Conservation (phyloP, 345 rosid genomes). For the Lumnitzera littorea region DNA sequence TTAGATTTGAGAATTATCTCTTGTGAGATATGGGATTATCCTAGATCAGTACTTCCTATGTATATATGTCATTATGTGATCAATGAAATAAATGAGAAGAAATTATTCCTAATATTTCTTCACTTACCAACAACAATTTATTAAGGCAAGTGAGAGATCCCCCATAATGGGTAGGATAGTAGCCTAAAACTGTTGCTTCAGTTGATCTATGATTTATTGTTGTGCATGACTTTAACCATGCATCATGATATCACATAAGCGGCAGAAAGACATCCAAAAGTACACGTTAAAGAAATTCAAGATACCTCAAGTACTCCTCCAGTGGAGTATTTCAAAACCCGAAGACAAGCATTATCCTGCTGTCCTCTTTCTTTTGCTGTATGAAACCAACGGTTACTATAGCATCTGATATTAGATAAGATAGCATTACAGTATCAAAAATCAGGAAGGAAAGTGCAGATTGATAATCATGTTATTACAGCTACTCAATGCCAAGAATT, state of each 20-base stretch:
- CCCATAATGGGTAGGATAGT: too few species aligned
- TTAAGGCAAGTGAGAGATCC: too few species aligned
- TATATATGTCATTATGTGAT: too few species aligned
- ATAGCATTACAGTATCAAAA: neutral
- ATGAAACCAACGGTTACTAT: conserved; percentile 12
- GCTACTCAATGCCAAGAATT: neutral
- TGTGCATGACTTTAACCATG: neutral
- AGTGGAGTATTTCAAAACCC: conserved; percentile 84
- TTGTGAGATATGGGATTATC: too few species aligned
- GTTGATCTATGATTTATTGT: too few species aligned
- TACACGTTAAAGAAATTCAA: conserved; percentile 6
- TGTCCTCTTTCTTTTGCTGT: conserved; percentile 72
- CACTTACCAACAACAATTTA: too few species aligned
- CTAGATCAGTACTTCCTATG: too few species aligned
- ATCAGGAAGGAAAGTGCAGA: neutral
- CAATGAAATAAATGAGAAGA: too few species aligned
- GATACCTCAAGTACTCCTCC: conserved; percentile 98
- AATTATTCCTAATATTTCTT: too few species aligned
- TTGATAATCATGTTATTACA: neutral
- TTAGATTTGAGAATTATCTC: too few species aligned
- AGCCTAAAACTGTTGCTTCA: too few species aligned
- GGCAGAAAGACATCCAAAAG: neutral
- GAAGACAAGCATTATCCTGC: conserved; percentile 77
- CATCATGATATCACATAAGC: neutral
- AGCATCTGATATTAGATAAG: conserved; percentile 1